These are phyloP conservation scores for Dryadomyces quercus-mongolicae DNA, from an alignment of 2,329 filamentous ascomycete species.

Conservation along the genomic window DNA sequence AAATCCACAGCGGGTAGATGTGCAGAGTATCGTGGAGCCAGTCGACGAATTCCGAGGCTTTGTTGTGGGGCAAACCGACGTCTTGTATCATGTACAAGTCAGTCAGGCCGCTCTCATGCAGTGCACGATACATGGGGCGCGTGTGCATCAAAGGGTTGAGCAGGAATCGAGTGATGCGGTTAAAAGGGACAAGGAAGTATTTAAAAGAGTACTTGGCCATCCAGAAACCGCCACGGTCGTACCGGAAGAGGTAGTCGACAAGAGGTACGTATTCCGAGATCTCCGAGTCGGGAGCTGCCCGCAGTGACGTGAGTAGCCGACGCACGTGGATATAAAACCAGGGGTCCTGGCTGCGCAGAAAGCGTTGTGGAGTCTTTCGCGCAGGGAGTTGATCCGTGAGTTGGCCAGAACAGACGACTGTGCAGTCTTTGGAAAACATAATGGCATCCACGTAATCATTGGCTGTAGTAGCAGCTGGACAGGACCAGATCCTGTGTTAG, in stretches of 20 bases:
- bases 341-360: slow-evolving; percentile 48
- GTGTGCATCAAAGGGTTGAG: slow-evolving; percentile 53
- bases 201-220: slow-evolving; percentile 48
- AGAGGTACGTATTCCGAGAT: slow-evolving; percentile 41
- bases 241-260: slow-evolving; percentile 57
- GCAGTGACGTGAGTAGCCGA: slow-evolving; percentile 21
- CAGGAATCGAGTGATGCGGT: slow-evolving; percentile 46
- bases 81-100: slow-evolving; percentile 55
- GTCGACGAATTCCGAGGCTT: slow-evolving; percentile 28
- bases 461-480: background rate
- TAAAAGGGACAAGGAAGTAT: slow-evolving; percentile 38
- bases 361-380: slow-evolving; percentile 25
- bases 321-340: slow-evolving; percentile 65
- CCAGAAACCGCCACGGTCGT: slow-evolving; percentile 61
- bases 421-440: slow-evolving; percentile 40
- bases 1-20: slow-evolving; percentile 47
- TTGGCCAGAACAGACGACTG: slow-evolving; percentile 49
- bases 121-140: slow-evolving; percentile 51
- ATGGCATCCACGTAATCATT: slow-evolving; percentile 59
- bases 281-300: slow-evolving; percentile 10
- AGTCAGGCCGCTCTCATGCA: slow-evolving; percentile 48
- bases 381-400: slow-evolving; percentile 35
- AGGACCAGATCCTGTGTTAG: background rate
- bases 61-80: slow-evolving; percentile 36
- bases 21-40: slow-evolving; percentile 32